Conservation (phyloP, 1,139 yeast species). For the Hansenula lynferdii region DNA sequence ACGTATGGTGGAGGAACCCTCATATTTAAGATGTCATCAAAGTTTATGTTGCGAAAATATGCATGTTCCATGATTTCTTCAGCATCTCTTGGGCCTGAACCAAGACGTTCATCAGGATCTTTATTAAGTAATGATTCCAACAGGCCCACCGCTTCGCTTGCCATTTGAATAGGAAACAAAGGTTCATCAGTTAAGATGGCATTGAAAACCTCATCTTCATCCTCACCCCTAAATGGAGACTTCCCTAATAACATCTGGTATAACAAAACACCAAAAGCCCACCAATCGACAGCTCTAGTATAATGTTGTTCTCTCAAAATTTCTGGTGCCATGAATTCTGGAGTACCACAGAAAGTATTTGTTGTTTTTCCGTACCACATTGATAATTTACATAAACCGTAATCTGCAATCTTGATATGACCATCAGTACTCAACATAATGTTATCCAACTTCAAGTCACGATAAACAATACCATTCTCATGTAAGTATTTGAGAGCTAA, state of each 20-base stretch:
- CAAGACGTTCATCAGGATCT: conserved; percentile 80
- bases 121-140: conserved; percentile 86
- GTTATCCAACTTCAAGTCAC: conserved; percentile 94
- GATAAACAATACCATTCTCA: conserved; percentile 91
- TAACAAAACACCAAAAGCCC: conserved; percentile 97
- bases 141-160: conserved; percentile 92
- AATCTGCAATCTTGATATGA: conserved; percentile 96
- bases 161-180: conserved; percentile 96
- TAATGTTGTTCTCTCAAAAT: conserved; percentile 88
- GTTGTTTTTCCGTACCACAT: conserved; percentile 94
- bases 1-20: conserved; percentile 80
- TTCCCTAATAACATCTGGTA: conserved; percentile 96
- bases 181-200: conserved; percentile 98
- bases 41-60: conserved; percentile 83
- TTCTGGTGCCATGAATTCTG: conserved; percentile 99
- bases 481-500: conserved; percentile 90
- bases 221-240: conserved; percentile 97
- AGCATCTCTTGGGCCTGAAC: conserved; percentile 86
- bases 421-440: conserved; percentile 85
- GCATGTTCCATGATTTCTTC: conserved; percentile 93
- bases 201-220: conserved; percentile 96
- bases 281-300: conserved; percentile 96
- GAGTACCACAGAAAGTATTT: conserved; percentile 97
- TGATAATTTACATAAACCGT: conserved; percentile 93
- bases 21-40: conserved; percentile 75